Percentiles rank a stretch among this genome's conserved stretches.
Conservation (phyloP, 2,329 filamentous ascomycete genomes). For the Penicillium sp. region DNA sequence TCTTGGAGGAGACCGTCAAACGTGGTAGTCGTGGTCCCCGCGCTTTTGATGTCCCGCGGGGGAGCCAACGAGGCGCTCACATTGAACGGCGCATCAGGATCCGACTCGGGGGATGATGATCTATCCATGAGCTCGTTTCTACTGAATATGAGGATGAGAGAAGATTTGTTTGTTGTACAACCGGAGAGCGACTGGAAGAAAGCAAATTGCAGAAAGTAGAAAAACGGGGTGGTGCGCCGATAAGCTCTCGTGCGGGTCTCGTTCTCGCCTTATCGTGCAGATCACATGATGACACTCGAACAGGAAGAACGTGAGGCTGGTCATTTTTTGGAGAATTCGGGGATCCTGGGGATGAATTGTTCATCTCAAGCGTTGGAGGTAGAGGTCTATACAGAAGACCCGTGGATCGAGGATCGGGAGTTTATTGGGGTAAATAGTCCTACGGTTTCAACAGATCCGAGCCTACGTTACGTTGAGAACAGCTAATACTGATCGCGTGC, state of each 20-base stretch:
- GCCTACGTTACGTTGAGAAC: background rate
- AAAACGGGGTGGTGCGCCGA: conserved; percentile 7
- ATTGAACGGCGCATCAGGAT: conserved; percentile 41
- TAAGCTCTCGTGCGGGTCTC: conserved; percentile 9
- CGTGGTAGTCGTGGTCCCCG: conserved; percentile 58
- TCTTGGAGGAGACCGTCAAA: conserved; percentile 76
- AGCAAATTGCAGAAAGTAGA: background rate
- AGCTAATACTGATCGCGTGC: background rate
- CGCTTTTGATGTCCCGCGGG: conserved; percentile 58
- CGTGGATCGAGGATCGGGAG: background rate
- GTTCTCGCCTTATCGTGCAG: conserved; percentile 1
- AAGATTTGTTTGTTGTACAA: background rate
- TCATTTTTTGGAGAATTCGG: background rate
- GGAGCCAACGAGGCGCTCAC: conserved; percentile 64
- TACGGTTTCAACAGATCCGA: background rate
- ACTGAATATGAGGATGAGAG: background rate
- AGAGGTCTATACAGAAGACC: background rate
- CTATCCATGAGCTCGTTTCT: conserved; percentile 21
- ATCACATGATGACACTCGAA: conserved; percentile 9
- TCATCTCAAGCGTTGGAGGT: background rate
- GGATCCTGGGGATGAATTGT: background rate
- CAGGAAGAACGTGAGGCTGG: background rate
- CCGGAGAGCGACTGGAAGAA: background rate
- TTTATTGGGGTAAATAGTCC: background rate
- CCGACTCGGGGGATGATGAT: conserved; percentile 30